Evolutionary conservation across 108 stramenopile genomes (phyloP).

Genomic region (Aurantiochytrium sp.): DNA sequence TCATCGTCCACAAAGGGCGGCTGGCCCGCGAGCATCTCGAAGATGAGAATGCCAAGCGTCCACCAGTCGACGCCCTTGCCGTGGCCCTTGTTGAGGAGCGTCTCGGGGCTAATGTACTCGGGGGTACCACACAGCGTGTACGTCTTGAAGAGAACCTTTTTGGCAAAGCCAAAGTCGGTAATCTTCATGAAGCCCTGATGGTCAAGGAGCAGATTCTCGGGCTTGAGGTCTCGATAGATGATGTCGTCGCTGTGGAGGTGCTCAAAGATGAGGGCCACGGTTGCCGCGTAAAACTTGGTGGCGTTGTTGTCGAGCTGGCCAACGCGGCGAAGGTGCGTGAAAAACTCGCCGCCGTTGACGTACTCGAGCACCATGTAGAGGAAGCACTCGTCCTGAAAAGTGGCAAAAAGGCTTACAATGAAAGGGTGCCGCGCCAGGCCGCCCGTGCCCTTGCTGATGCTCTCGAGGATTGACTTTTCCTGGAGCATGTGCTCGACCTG

Average conservation of each 20-base stretch:
- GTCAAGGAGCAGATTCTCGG: constrained; percentile 65
- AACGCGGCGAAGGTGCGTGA: constrained; percentile 60
- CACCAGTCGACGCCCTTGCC: constrained; percentile 89
- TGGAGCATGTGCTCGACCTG: constrained; percentile 73
- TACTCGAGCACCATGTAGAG: constrained; percentile 66
- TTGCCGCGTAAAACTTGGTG: constrained; percentile 48
- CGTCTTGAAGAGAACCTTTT: constrained; percentile 65
- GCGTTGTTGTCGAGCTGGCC: constrained; percentile 43
- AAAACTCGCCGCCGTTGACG: constrained; percentile 65
- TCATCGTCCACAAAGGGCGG: constrained; percentile 79
- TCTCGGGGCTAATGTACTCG: constrained; percentile 84
- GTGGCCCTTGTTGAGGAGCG: constrained; percentile 81
- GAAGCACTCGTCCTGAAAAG: constrained; percentile 47
- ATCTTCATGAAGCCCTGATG: constrained; percentile 71
- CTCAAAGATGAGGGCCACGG: constrained; percentile 77
- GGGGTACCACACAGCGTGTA: constrained; percentile 95
- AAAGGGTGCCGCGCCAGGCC: constrained; percentile 50
- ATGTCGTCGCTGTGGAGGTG: constrained; percentile 77
- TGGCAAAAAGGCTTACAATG: constrained; percentile 58
- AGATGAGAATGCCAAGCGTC: constrained; percentile 76
- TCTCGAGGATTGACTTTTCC: constrained; percentile 65
- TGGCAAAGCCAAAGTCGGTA: constrained; percentile 83
- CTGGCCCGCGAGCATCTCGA: constrained; percentile 79
- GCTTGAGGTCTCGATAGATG: constrained; percentile 88
- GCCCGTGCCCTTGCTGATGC: constrained; percentile 25